Percentiles rank a stretch among this genome's conserved stretches.
These are phyloP conservation scores for Puya raimondii DNA, from an alignment of 176 grass and related monocot genomes.

Conservation along the genomic window DNA sequence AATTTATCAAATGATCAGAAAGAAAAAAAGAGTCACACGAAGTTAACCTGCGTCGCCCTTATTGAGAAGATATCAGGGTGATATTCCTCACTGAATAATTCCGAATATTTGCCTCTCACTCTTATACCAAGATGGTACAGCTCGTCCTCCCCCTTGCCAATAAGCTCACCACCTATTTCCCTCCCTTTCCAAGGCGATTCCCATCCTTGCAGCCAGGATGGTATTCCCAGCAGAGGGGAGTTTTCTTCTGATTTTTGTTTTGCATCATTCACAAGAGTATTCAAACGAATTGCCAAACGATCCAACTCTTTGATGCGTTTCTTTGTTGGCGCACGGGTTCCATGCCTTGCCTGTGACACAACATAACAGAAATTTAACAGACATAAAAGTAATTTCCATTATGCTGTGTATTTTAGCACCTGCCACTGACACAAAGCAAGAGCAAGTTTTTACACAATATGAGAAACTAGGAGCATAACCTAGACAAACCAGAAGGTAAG, in stretches of 20 bases:
- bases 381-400: neutral
- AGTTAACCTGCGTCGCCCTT: constrained; percentile 76
- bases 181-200: constrained; percentile 78
- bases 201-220: constrained; percentile 65
- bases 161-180: constrained; percentile 70
- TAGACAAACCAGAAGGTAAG: neutral
- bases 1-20: neutral
- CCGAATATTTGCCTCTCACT: constrained; percentile 62
- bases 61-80: constrained; percentile 70
- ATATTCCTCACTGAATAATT: constrained; percentile 71
- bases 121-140: constrained; percentile 55
- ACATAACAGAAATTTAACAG: neutral
- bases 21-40: neutral
- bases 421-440: neutral
- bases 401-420: neutral
- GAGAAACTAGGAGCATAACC: neutral
- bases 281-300: constrained; percentile 38
- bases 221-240: constrained; percentile 42
- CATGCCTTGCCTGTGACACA: constrained; percentile 68
- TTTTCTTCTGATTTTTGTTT: constrained; percentile 18
- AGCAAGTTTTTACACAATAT: neutral
- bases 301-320: constrained; percentile 87
- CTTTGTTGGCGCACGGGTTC: constrained; percentile 74
- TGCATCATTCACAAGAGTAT: constrained; percentile 45
- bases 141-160: constrained; percentile 74